Conservation (phyloP, 768 basidiomycete species). For the Russula lepida region DNA sequence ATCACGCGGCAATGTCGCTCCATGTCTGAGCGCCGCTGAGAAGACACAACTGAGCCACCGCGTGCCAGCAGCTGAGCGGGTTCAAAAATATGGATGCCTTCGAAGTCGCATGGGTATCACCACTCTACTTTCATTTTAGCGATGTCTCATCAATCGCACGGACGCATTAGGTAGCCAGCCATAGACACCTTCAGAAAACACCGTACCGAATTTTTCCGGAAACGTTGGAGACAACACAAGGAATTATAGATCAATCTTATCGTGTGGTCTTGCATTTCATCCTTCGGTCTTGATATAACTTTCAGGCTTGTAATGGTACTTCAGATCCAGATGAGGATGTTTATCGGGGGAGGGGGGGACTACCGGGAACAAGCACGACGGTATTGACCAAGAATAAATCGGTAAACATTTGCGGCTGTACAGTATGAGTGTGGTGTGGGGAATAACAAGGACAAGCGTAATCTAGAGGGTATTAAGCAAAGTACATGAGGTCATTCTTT, state of each 20-base stretch:
- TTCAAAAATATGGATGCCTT: neutral
- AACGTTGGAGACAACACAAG: neutral
- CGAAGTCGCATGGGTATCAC: neutral
- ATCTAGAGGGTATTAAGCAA: conserved; percentile 47
- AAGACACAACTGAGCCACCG: neutral
- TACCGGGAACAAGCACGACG: neutral
- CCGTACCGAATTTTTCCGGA: neutral
- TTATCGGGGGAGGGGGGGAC: too few species aligned
- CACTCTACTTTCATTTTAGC: too few species aligned
- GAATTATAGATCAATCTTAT: neutral
- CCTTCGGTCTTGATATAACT: neutral
- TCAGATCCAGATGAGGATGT: neutral
- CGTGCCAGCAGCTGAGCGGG: neutral
- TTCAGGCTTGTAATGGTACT: too few species aligned
- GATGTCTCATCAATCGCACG: too few species aligned
- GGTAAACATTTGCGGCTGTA: conserved; percentile 6
- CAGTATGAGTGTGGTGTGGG: conserved; percentile 8
- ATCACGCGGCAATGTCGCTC: neutral
- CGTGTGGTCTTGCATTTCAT: neutral
- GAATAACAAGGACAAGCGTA: neutral
- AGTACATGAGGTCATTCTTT: conserved; percentile 97
- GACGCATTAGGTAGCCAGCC: too few species aligned
- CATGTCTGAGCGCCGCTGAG: neutral
- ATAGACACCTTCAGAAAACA: too few species aligned
- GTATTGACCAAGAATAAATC: neutral